Percentiles rank a stretch among this genome's conserved stretches.
phyloP scores from a whole-genome alignment of 2,329 filamentous ascomycete species.

The Aspergillus carbonarius region DNA sequence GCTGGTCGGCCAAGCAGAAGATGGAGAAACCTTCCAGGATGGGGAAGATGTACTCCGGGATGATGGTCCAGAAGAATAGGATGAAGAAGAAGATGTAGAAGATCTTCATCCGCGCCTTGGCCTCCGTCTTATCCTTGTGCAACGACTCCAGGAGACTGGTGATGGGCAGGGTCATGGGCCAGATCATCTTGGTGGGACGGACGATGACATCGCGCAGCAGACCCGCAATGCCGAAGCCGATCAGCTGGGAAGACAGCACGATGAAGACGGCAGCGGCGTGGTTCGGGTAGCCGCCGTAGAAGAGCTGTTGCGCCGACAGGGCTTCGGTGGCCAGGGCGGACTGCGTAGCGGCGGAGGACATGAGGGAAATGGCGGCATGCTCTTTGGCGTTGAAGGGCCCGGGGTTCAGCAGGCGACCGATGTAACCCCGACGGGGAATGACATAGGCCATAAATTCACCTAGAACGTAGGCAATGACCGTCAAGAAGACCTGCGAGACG shows the following conservation, averaged over 20 bases:
- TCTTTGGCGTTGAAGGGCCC: slow-evolving; percentile 6
- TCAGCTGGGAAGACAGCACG: slow-evolving; percentile 1
- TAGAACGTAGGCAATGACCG: neutral
- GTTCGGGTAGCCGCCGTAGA: slow-evolving; percentile 5
- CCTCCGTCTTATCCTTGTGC: neutral
- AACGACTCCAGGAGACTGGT: slow-evolving; percentile 1
- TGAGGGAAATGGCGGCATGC: slow-evolving; percentile 1
- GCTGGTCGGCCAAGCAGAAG: slow-evolving; percentile 4
- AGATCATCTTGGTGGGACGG: slow-evolving; percentile 7
- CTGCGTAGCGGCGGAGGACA: slow-evolving; percentile 5
- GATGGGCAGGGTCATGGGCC: slow-evolving; percentile 5
- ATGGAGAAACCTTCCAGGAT: slow-evolving; percentile 1
- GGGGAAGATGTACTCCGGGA: slow-evolving; percentile 3
- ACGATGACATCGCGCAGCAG: slow-evolving; percentile 5
- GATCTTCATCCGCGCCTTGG: neutral
- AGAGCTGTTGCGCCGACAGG: slow-evolving; percentile 1
- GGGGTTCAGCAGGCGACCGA: neutral
- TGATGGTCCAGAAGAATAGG: slow-evolving; percentile 5
- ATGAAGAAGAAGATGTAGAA: slow-evolving; percentile 3
- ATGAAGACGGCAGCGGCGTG: slow-evolving; percentile 1
- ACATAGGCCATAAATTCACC: slow-evolving; percentile 1
- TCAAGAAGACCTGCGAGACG: slow-evolving; percentile 5
- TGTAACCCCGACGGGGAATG: neutral
- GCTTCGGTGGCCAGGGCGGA: slow-evolving; percentile 4
- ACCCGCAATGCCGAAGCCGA: slow-evolving; percentile 4